Evolutionary conservation across 371 early-diverging fungal species (phyloP), one percentile per base, ranked within the genome.

Genomic region (Entomophthora muscae): DNA sequence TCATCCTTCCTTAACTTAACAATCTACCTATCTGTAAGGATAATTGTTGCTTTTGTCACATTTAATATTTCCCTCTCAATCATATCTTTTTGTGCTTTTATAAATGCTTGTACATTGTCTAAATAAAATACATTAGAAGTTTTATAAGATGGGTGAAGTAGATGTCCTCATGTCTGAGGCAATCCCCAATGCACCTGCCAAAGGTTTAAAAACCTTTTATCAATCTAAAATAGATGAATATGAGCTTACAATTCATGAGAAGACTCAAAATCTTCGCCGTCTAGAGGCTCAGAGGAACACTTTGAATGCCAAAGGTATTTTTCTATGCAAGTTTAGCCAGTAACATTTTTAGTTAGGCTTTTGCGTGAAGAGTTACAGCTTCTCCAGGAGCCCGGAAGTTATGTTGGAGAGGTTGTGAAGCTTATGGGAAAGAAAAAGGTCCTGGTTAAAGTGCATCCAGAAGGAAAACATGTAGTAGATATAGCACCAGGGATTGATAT

Each of bases 371-470:
- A 99, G 75, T 85, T 99, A 33, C 88, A 90, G 67, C 82, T 97
- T 57, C 81, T 99, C 7, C 98, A 98, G 73, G 99, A 99, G 70
- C 94, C 97, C 23, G 92, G 93, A 29, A 90, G 95, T 5, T 93
- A 92, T 74, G 98, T 99, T 51, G 99, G 98, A 63, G 97, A 96
- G 76, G 96, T 99, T 21, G 89, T 97, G 42, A 99, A 99, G 74
- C 81, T 97, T 61, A 98, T 99, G 93, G 99, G 99, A 67, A 98
- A 98, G 78, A 93, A 91, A 68, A 94, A 95, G 73, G 98, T 95
- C 13, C 77, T 99, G 17, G 98, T 99, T 65, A 99, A 99, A 85
- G 82, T 93, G 24, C 88, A 96, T 71, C 95, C 98, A n/a, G 99
- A 99, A 76, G 99, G 99, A 64, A 99, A 99, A 78, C 94, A 95